Evolutionary conservation across 257 asterid species (phyloP).

Genomic region (Ehretia macrophylla): DNA sequence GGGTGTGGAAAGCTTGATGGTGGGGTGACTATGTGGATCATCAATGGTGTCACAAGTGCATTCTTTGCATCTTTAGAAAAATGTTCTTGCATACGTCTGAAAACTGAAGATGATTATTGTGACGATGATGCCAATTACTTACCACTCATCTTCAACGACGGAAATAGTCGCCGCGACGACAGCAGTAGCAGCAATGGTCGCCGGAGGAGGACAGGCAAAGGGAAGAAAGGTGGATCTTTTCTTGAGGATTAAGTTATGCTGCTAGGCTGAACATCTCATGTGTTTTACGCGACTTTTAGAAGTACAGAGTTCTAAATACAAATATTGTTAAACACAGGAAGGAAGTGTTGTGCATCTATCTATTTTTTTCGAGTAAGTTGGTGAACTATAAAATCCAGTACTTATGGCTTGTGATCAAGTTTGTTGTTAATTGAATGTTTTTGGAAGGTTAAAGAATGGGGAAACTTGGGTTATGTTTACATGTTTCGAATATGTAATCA

Average conservation of each 20-base stretch:
- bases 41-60: conserved; percentile 58
- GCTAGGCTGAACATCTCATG: neutral
- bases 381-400: no score
- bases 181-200: conserved; percentile 12
- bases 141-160: conserved; percentile 56
- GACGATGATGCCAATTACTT: conserved; percentile 44
- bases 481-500: neutral
- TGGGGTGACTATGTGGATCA: conserved; percentile 66
- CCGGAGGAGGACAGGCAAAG: conserved; percentile 26
- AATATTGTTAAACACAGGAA: no score
- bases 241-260: conserved; percentile 12
- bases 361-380: neutral
- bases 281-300: neutral
- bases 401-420: neutral
- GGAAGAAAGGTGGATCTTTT: conserved; percentile 28
- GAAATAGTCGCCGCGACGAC: conserved; percentile 14
- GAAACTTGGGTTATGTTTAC: neutral
- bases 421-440: neutral
- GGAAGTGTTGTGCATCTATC: no score
- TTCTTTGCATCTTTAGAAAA: conserved; percentile 72
- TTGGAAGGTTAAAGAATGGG: neutral
- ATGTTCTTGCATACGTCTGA: conserved; percentile 72
- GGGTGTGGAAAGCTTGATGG: conserved; percentile 49
- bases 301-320: no score
- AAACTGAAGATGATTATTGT: conserved; percentile 54